Conservation (phyloP, 228 moss, liverwort and hornwort genomes). For the Sphagnum magellanicum region DNA sequence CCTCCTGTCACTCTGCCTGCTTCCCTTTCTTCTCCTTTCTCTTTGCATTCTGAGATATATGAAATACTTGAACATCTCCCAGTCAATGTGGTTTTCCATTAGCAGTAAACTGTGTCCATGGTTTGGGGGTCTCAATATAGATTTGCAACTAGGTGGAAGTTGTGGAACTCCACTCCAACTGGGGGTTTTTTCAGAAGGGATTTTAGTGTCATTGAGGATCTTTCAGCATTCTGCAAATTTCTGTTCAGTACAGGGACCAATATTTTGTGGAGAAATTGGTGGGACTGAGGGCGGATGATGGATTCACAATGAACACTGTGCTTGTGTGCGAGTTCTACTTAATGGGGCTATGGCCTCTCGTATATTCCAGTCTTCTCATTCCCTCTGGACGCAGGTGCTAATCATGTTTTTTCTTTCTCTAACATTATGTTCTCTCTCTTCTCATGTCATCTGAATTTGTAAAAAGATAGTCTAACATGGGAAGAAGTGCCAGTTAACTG, state of each 20-base stretch:
- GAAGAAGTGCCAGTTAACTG: not conserved
- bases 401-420: not conserved
- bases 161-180: too few relatives aligned
- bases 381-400: constrained; percentile 53
- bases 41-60: too few relatives aligned
- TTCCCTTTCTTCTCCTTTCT: too few relatives aligned
- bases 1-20: not conserved
- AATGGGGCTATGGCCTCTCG: constrained; percentile 71
- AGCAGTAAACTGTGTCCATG: too few relatives aligned
- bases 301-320: constrained; percentile 68
- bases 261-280: constrained; percentile 83
- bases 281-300: constrained; percentile 55
- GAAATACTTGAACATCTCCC: too few relatives aligned
- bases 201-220: not conserved
- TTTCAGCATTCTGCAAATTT: constrained; percentile 1
- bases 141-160: too few relatives aligned
- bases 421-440: not conserved
- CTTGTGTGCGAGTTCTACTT: constrained; percentile 66
- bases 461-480: not conserved
- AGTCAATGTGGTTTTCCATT: too few relatives aligned
- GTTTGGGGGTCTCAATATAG: too few relatives aligned
- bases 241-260: constrained; percentile 67
- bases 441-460: not conserved
- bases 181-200: not conserved
- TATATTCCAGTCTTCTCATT: constrained; percentile 64